Evolutionary conservation across 768 basidiomycete species (phyloP).

Genomic region (Lactarius trivialis): DNA sequence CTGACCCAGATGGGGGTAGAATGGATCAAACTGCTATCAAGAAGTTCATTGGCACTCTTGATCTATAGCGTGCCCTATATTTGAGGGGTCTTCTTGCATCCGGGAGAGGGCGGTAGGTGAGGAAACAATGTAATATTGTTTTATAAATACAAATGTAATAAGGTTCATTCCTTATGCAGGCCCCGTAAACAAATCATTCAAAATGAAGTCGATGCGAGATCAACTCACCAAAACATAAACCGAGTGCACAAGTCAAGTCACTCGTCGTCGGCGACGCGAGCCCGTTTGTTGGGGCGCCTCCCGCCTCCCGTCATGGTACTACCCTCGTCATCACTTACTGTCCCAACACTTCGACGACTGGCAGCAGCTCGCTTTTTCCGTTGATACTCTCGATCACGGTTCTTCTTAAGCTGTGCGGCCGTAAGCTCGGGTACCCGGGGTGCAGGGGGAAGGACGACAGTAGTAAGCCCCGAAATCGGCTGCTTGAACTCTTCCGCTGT

Average conservation of each 20-base stretch:
- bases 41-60: slow-evolving; percentile 44
- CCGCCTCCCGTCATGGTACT: slow-evolving; percentile 35
- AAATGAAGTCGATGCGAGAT: neutral
- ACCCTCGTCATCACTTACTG: slow-evolving; percentile 68
- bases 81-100: neutral
- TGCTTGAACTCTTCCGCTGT: slow-evolving; percentile 65
- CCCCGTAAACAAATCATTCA: neutral
- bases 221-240: neutral
- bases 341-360: slow-evolving; percentile 57
- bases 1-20: slow-evolving; percentile 67
- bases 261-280: slow-evolving; percentile 53
- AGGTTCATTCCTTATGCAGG: neutral
- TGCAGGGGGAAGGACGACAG: slow-evolving; percentile 71
- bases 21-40: slow-evolving; percentile 50
- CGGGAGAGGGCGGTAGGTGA: neutral
- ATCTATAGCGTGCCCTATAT: slow-evolving; percentile 29
- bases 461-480: slow-evolving; percentile 66
- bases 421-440: slow-evolving; percentile 59
- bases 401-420: slow-evolving; percentile 68
- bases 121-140: slow-evolving; percentile 5
- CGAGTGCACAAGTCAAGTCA: slow-evolving; percentile 4
- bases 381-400: slow-evolving; percentile 77
- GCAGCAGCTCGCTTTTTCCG: slow-evolving; percentile 63
- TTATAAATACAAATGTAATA: slow-evolving; percentile 17
- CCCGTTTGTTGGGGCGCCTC: slow-evolving; percentile 62